Evolutionary conservation across 208 protist genomes (phyloP).

Genomic region (Novymonas esmeraldas): DNA sequence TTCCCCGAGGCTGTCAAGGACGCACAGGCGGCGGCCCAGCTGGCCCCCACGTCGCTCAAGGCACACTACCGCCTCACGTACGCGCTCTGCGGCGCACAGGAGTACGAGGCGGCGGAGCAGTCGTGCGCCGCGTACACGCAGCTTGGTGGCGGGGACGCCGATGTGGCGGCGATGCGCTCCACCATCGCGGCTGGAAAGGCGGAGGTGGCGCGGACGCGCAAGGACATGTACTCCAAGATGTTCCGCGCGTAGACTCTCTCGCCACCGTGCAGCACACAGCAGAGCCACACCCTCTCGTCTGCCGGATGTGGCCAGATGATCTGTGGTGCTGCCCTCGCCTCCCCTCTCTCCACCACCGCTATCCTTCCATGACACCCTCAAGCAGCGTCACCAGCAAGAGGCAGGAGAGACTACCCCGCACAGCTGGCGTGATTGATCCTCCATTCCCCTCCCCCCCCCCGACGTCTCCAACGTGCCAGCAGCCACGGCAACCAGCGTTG

Average conservation of each 20-base stretch:
- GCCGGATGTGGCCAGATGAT: no score
- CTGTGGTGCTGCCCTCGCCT: no score
- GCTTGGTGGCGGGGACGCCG: conserved; percentile 37
- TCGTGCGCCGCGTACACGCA: conserved; percentile 40
- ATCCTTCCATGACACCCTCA: no score
- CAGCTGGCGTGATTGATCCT: no score
- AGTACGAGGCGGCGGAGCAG: conserved; percentile 48
- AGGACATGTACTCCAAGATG: conserved; percentile 78
- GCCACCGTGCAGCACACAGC: neutral
- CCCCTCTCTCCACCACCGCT: no score
- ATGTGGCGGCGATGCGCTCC: conserved; percentile 42
- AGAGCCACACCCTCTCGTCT: neutral
- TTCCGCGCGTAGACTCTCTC: conserved; percentile 43
- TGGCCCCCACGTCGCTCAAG: conserved; percentile 55
- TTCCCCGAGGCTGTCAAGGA: conserved; percentile 48
- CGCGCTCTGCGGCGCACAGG: conserved; percentile 49
- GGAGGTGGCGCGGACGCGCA: conserved; percentile 33
- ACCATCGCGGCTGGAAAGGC: conserved; percentile 35
- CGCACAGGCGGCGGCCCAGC: conserved; percentile 36
- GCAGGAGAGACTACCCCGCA: no score
- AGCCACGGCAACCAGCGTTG: no score
- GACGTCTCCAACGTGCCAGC: no score
- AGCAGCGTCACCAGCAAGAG: no score
- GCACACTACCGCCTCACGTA: conserved; percentile 68
- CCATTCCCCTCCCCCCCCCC: no score